Conservation (phyloP, 2,329 filamentous ascomycete species). For the Fusarium sp. region DNA sequence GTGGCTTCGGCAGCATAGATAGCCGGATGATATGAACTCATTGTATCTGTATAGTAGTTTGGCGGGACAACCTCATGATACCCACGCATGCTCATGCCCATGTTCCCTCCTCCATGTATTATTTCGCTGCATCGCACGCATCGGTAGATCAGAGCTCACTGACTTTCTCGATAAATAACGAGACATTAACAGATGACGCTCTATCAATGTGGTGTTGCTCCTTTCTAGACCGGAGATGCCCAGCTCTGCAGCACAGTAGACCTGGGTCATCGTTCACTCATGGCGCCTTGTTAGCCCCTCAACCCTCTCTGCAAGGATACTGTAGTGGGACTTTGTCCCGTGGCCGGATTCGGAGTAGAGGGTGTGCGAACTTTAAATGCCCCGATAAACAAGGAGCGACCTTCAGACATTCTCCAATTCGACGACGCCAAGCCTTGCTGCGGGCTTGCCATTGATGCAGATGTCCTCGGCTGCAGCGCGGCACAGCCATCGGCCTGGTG, state of each 20-base stretch:
- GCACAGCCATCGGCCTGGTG: background rate
- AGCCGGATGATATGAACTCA: background rate
- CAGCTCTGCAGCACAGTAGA: background rate
- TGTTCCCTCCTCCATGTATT: background rate
- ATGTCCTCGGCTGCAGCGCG: conserved; percentile 3
- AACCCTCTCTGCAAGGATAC: background rate
- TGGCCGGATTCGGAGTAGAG: background rate
- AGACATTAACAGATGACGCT: background rate
- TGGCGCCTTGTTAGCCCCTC: background rate
- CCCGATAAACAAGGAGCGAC: background rate
- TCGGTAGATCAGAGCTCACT: background rate
- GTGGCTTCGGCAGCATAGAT: conserved; percentile 22
- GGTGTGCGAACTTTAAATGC: background rate
- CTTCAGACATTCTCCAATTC: conserved; percentile 3
- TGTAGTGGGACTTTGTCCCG: background rate
- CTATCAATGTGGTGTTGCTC: background rate
- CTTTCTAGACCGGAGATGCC: background rate
- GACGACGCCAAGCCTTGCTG: background rate
- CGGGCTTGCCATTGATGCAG: background rate
- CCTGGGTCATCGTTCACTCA: conserved; percentile 12
- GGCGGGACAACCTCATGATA: conserved; percentile 40
- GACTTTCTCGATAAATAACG: background rate
- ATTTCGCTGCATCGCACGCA: background rate
- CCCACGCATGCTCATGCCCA: conserved; percentile 33
- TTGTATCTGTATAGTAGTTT: conserved; percentile 38